Conservation (phyloP, 163 green algal genomes). For the Chlamydomonas reinhardtii region DNA sequence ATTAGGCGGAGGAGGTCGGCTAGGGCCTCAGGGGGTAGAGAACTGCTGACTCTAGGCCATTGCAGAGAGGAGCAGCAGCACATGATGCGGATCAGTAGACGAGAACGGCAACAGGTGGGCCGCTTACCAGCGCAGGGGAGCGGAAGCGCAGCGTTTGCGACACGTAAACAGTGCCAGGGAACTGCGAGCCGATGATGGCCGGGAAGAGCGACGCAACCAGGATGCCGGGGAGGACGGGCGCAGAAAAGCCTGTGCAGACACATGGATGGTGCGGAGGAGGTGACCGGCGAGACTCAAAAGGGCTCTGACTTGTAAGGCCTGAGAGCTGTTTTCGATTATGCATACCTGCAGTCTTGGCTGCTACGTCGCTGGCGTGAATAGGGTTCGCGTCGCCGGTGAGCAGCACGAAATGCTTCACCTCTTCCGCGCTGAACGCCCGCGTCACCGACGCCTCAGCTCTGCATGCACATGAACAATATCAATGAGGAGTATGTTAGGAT, state of each 20-base stretch:
- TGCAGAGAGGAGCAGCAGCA: too few relatives aligned
- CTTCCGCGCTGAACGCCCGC: neutral
- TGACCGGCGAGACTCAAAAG: too few relatives aligned
- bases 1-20: too few relatives aligned
- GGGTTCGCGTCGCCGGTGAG: constrained; percentile 27
- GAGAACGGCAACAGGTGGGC: too few relatives aligned
- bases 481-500: too few relatives aligned
- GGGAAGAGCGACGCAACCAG: constrained; percentile 84
- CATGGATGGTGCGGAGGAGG: too few relatives aligned
- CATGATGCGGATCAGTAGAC: too few relatives aligned
- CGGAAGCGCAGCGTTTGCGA: constrained; percentile 80
- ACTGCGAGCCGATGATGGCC: constrained; percentile 79
- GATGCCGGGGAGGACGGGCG: constrained; percentile 76
- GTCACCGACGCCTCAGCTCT: neutral
- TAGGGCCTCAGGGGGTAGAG: too few relatives aligned
- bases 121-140: constrained; percentile 60
- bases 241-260: constrained; percentile 61
- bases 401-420: neutral
- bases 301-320: neutral
- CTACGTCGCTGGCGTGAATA: neutral
- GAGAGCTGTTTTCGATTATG: neutral
- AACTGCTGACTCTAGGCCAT: too few relatives aligned
- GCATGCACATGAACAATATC: neutral
- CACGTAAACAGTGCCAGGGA: constrained; percentile 80
- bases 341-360: constrained; percentile 11